Evolutionary conservation across 768 basidiomycete genomes (phyloP).

Genomic region (Paxillus rubicundulus): DNA sequence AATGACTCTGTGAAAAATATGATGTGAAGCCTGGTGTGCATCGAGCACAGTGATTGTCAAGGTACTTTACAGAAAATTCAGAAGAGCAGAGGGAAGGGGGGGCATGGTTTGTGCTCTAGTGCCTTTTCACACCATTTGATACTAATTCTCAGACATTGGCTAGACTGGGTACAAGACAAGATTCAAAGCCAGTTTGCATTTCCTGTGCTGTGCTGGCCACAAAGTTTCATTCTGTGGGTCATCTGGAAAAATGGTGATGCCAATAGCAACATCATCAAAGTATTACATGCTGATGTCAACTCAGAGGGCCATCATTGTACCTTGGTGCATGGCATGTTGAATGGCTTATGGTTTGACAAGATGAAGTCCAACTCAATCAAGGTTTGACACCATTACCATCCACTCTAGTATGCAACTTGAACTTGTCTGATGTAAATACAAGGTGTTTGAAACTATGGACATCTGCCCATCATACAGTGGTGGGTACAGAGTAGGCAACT

Average conservation of each 20-base stretch:
- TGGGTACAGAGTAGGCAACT: neutral
- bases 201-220: conserved; percentile 30
- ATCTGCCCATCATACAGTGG: neutral
- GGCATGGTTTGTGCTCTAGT: conserved; percentile 6
- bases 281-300: conserved; percentile 25
- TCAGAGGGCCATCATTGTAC: conserved; percentile 14
- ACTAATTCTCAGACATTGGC: too few species aligned
- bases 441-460: neutral
- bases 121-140: too few species aligned
- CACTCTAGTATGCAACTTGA: too few species aligned
- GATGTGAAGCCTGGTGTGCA: conserved; percentile 24
- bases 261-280: conserved; percentile 28
- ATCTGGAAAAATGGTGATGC: conserved; percentile 26
- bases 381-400: neutral
- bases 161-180: neutral
- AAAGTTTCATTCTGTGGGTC: conserved; percentile 21
- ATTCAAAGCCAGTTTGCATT: conserved; percentile 22
- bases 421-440: too few species aligned
- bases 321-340: conserved; percentile 14
- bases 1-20: conserved; percentile 6
- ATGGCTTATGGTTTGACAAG: conserved; percentile 12
- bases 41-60: conserved; percentile 21
- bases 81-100: conserved; percentile 17
- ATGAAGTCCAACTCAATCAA: conserved; percentile 5
- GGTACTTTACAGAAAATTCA: conserved; percentile 12